phyloP scores from a whole-genome alignment of 2,329 filamentous ascomycete genomes.

The Tympanopsis confertula region DNA sequence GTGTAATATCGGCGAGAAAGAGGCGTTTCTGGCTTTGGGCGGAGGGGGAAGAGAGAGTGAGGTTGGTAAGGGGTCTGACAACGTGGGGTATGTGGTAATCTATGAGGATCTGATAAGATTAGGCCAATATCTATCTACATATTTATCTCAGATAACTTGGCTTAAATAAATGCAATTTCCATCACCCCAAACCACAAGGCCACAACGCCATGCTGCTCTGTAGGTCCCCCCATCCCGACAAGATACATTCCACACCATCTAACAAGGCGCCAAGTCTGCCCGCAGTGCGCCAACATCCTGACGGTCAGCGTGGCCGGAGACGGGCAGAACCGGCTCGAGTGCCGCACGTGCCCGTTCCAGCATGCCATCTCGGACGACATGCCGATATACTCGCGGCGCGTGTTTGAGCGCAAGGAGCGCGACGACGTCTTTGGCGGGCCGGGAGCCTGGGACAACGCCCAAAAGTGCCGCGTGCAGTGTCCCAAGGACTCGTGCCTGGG shows the following conservation, averaged over 20 bases:
- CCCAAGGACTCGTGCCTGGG: slow-evolving; percentile 70
- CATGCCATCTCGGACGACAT: slow-evolving; percentile 62
- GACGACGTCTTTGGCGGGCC: slow-evolving; percentile 85
- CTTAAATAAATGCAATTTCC: neutral
- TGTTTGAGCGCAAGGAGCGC: slow-evolving; percentile 75
- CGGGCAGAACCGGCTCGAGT: slow-evolving; percentile 75
- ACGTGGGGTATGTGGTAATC: too few relatives aligned
- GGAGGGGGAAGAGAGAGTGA: too few relatives aligned
- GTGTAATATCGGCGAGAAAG: too few relatives aligned
- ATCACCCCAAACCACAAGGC: neutral
- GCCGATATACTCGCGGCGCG: slow-evolving; percentile 70
- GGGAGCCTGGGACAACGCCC: slow-evolving; percentile 81
- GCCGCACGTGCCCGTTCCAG: slow-evolving; percentile 88
- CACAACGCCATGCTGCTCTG: slow-evolving; percentile 50
- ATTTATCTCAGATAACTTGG: too few relatives aligned
- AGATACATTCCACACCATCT: slow-evolving; percentile 3
- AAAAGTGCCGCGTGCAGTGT: slow-evolving; percentile 75
- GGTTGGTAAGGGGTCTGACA: too few relatives aligned
- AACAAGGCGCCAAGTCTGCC: slow-evolving; percentile 54
- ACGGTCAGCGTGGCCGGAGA: slow-evolving; percentile 50
- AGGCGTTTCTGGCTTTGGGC: too few relatives aligned
- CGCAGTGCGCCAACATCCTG: slow-evolving; percentile 73
- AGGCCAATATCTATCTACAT: too few relatives aligned
- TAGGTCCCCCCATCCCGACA: slow-evolving; percentile 20
- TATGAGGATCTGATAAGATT: too few relatives aligned